These are phyloP conservation scores for Lathyrus aphaca DNA, from an alignment of 306 rosid genomes.

Conservation along the genomic window DNA sequence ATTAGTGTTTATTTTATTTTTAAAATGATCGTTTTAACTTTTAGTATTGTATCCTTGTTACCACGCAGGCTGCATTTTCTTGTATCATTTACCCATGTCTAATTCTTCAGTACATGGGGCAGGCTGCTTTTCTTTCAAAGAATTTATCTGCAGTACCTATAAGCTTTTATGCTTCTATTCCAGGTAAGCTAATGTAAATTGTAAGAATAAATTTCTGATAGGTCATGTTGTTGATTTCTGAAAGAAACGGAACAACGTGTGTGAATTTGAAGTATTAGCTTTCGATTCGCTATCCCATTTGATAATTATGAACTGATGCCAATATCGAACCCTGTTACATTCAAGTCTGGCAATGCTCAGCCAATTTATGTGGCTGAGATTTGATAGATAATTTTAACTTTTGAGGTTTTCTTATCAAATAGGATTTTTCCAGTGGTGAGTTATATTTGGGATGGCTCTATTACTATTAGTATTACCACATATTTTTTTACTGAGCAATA, in stretches of 20 bases:
- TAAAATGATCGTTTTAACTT: conserved; percentile 28
- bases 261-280: conserved; percentile 24
- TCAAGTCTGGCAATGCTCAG: neutral
- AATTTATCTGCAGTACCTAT: conserved; percentile 63
- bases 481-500: conserved; percentile 9
- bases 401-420: conserved; percentile 28
- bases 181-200: conserved; percentile 58
- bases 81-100: conserved; percentile 74
- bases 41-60: conserved; percentile 31
- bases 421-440: conserved; percentile 21
- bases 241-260: conserved; percentile 21
- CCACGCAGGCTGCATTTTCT: conserved; percentile 70
- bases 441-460: conserved; percentile 29
- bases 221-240: conserved; percentile 26
- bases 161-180: conserved; percentile 91
- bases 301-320: conserved; percentile 22
- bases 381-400: conserved; percentile 20
- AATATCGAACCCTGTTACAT: conserved; percentile 5
- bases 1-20: conserved; percentile 22
- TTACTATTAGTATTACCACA: neutral
- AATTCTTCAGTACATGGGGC: conserved; percentile 90
- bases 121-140: conserved; percentile 87
- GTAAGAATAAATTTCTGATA: conserved; percentile 21
- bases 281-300: conserved; percentile 13
- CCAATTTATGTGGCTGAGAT: conserved; percentile 22